Evolutionary conservation across 345 rosid species (phyloP).

Genomic region (Rhizophora mangle): DNA sequence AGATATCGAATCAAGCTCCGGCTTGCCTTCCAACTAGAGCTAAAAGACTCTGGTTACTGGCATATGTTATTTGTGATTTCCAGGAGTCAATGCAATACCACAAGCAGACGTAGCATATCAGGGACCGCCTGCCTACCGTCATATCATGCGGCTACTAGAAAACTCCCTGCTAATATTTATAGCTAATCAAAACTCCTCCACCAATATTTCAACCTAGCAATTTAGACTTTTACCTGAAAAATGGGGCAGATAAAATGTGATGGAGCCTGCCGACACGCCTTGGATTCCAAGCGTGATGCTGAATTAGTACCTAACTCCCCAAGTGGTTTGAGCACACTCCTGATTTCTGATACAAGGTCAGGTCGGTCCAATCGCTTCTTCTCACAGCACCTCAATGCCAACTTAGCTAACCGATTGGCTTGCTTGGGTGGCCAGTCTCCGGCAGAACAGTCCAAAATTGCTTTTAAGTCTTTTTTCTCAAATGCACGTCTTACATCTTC

Average conservation of each 20-base stretch:
- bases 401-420: constrained; percentile 49
- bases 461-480: constrained; percentile 51
- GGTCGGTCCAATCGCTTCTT: constrained; percentile 45
- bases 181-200: too few relatives aligned
- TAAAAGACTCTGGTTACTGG: too few relatives aligned
- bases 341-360: constrained; percentile 52
- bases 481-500: constrained; percentile 64
- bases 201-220: too few relatives aligned
- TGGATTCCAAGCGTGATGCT: constrained; percentile 30
- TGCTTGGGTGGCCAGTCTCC: constrained; percentile 74
- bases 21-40: too few relatives aligned
- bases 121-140: background rate
- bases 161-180: too few relatives aligned
- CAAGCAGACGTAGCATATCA: background rate
- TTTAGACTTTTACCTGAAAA: constrained; percentile 54
- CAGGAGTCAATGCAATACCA: too few relatives aligned
- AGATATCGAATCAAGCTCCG: too few relatives aligned
- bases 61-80: too few relatives aligned
- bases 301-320: constrained; percentile 33
- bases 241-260: constrained; percentile 90
- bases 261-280: constrained; percentile 51
- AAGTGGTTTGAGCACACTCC: constrained; percentile 51
- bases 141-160: background rate
- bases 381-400: constrained; percentile 73
- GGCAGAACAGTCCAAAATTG: constrained; percentile 60